Evolutionary conservation across 177 flowering plant species (phyloP).

Genomic region (Telopea speciosissima): DNA sequence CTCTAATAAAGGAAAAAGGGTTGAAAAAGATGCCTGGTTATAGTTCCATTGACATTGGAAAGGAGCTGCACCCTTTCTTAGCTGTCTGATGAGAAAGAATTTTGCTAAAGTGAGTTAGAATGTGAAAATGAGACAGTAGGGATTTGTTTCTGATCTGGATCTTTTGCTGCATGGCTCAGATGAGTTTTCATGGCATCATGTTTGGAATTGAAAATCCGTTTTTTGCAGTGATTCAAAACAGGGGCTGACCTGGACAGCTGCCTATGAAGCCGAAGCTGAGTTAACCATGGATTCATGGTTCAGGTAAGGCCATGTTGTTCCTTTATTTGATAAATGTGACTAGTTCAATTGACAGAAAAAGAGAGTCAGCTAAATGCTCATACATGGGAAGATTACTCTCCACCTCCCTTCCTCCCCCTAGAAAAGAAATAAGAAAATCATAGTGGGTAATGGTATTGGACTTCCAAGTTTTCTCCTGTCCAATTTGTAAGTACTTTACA

Average conservation of each 20-base stretch:
- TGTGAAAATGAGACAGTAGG: slow-evolving; percentile 17
- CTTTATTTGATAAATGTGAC: background rate
- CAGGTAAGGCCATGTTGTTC: background rate
- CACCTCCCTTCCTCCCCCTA: no score
- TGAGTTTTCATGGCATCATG: background rate
- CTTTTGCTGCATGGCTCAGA: background rate
- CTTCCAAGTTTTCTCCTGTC: no score
- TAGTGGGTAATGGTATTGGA: no score
- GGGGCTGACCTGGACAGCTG: background rate
- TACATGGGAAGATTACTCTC: no score
- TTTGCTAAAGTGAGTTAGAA: slow-evolving; percentile 12
- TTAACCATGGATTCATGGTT: background rate
- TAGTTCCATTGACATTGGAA: slow-evolving; percentile 33
- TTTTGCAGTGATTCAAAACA: no score
- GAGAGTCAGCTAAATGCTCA: no score
- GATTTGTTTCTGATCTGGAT: background rate
- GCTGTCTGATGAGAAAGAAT: slow-evolving; percentile 18
- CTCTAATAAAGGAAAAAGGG: slow-evolving; percentile 25
- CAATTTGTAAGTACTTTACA: no score
- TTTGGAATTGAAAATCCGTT: background rate
- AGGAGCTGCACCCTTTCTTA: slow-evolving; percentile 25
- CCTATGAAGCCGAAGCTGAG: background rate
- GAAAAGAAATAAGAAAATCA: no score
- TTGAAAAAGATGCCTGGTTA: slow-evolving; percentile 32
- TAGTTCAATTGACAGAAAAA: background rate